A percentile compares a stretch with the other conserved stretches of the same genome.
Evolutionary conservation across 768 basidiomycete genomes (phyloP).

Genomic region (Hebeloma cylindrosporum): DNA sequence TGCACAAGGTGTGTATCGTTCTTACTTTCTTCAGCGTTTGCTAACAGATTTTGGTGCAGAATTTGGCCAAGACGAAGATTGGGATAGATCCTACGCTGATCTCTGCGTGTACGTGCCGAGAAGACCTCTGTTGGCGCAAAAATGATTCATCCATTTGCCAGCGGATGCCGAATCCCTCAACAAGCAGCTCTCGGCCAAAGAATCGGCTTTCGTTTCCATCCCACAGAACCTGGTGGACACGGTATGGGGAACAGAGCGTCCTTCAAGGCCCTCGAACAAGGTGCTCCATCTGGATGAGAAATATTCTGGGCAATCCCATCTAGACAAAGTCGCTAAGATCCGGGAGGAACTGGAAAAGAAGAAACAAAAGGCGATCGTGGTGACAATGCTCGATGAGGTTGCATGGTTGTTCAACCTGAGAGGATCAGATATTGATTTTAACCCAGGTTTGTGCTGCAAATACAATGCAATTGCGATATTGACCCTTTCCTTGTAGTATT

Average conservation of each 20-base stretch:
- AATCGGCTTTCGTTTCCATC: slow-evolving; percentile 69
- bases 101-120: slow-evolving; percentile 48
- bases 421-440: slow-evolving; percentile 89
- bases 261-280: slow-evolving; percentile 62
- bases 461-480: slow-evolving; percentile 2
- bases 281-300: slow-evolving; percentile 72
- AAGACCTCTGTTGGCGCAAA: background rate
- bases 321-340: slow-evolving; percentile 66
- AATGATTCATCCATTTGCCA: slow-evolving; percentile 20
- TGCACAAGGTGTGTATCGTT: slow-evolving; percentile 55
- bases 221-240: slow-evolving; percentile 73
- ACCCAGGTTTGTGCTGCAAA: slow-evolving; percentile 44
- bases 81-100: slow-evolving; percentile 85
- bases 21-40: background rate
- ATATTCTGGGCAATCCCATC: slow-evolving; percentile 69
- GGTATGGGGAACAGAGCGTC: slow-evolving; percentile 78
- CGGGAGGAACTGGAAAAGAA: slow-evolving; percentile 65
- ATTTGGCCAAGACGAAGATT: slow-evolving; percentile 63
- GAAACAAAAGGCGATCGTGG: slow-evolving; percentile 68
- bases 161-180: slow-evolving; percentile 66
- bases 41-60: slow-evolving; percentile 34
- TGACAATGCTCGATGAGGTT: slow-evolving; percentile 91
- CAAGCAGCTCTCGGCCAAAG: slow-evolving; percentile 50
- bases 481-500: slow-evolving; percentile 60
- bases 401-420: slow-evolving; percentile 94